Percentiles rank a stretch among this genome's conserved stretches.
phyloP scores from a whole-genome alignment of 495 filamentous ascomycete species.

The Podospora pseudocomata region DNA sequence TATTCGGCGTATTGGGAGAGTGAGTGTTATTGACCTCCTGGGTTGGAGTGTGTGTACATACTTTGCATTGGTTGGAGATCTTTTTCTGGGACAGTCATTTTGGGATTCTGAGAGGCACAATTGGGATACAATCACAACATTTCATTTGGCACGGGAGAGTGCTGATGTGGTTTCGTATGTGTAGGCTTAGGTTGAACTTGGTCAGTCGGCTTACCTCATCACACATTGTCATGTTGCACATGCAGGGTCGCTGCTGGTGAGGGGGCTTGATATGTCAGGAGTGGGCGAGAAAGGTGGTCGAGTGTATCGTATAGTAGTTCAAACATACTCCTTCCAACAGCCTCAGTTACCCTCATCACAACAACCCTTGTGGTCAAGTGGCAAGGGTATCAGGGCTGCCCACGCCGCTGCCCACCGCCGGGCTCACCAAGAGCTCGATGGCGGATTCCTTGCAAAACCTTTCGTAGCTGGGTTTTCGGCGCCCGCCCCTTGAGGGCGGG shows the following conservation, averaged over 20 bases:
- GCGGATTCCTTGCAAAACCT: background rate
- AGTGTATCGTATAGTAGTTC: background rate
- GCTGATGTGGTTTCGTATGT: background rate
- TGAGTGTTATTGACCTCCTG: background rate
- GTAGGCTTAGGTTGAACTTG: background rate
- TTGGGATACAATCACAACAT: background rate
- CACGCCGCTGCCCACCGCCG: no score
- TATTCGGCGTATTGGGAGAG: background rate
- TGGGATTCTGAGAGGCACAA: background rate
- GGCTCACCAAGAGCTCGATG: background rate
- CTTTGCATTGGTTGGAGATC: background rate
- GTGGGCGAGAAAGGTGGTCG: background rate
- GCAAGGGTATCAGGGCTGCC: background rate
- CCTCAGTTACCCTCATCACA: background rate
- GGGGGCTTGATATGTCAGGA: background rate
- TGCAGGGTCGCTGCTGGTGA: background rate
- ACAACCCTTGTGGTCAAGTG: background rate
- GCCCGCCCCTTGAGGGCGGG: no score
- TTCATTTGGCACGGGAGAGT: background rate
- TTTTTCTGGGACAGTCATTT: background rate
- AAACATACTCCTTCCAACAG: background rate
- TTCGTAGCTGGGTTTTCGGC: no score
- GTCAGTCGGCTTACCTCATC: background rate
- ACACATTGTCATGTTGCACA: no score
- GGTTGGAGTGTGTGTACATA: background rate